Conservation (phyloP, 352 stramenopile species). For the Poterioochromonas sp. region DNA sequence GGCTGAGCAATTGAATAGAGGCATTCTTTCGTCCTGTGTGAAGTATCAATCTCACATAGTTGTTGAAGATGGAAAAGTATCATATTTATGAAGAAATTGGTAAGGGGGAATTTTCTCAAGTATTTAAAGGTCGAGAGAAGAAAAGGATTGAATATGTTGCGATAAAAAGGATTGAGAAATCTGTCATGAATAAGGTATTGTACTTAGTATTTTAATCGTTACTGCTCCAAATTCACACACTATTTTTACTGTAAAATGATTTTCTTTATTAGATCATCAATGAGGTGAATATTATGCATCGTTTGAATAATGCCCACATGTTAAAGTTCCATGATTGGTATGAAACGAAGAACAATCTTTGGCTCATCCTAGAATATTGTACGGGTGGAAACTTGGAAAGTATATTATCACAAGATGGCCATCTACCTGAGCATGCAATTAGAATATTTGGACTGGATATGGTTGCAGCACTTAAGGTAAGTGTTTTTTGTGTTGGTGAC, state of each 20-base stretch:
- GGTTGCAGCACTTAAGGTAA: slow-evolving; percentile 41
- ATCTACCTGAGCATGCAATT: slow-evolving; percentile 62
- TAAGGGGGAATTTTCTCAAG: slow-evolving; percentile 63
- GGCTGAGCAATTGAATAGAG: too few relatives aligned
- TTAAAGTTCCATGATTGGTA: slow-evolving; percentile 89
- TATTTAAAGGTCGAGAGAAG: slow-evolving; percentile 54
- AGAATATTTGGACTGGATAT: slow-evolving; percentile 54
- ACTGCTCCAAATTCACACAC: too few relatives aligned
- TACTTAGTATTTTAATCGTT: neutral
- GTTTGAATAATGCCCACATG: slow-evolving; percentile 66
- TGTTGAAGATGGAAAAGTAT: slow-evolving; percentile 79
- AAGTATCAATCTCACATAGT: neutral
- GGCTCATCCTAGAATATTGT: slow-evolving; percentile 85
- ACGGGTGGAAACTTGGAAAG: slow-evolving; percentile 77
- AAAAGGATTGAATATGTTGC: slow-evolving; percentile 82
- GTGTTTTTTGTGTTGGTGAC: neutral
- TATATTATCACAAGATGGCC: slow-evolving; percentile 64
- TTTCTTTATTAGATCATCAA: slow-evolving; percentile 58
- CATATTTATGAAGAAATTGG: slow-evolving; percentile 86
- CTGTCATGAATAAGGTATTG: slow-evolving; percentile 74
- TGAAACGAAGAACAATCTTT: slow-evolving; percentile 86
- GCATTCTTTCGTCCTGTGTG: too few relatives aligned
- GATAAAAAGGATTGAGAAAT: slow-evolving; percentile 80
- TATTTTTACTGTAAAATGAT: too few relatives aligned
- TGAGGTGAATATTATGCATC: slow-evolving; percentile 65